Percentiles rank a stretch among this genome's conserved stretches.
Evolutionary conservation across 2,329 filamentous ascomycete species (phyloP).

Genomic region (Penicillium aurantiogriseum): DNA sequence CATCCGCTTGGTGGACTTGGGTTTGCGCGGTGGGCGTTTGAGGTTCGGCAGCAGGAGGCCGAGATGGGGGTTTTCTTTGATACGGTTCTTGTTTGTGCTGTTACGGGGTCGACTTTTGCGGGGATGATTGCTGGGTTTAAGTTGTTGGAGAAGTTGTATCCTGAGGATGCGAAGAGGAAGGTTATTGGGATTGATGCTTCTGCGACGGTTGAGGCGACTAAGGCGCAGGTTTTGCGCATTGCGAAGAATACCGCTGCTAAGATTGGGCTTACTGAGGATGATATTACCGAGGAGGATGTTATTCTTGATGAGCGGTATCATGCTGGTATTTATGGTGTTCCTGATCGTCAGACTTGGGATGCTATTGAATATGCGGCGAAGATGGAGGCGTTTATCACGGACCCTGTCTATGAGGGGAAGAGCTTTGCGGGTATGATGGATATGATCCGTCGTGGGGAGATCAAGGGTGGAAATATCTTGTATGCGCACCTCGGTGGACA

Average conservation of each 20-base stretch:
- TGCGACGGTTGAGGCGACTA: conserved; percentile 59
- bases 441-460: conserved; percentile 62
- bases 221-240: conserved; percentile 65
- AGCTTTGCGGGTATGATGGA: conserved; percentile 70
- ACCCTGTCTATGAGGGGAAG: conserved; percentile 76
- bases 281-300: conserved; percentile 63
- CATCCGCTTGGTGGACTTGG: conserved; percentile 69
- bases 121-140: conserved; percentile 74
- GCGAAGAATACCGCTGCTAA: conserved; percentile 61
- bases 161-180: conserved; percentile 45
- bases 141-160: conserved; percentile 54
- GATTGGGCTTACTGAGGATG: conserved; percentile 60
- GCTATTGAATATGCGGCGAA: conserved; percentile 67
- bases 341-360: conserved; percentile 63
- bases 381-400: conserved; percentile 71
- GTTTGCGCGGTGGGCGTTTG: conserved; percentile 69
- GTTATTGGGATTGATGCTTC: conserved; percentile 68
- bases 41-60: conserved; percentile 64
- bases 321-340: conserved; percentile 66
- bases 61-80: conserved; percentile 65
- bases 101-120: conserved; percentile 68
- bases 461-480: conserved; percentile 63
- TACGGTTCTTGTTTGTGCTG: conserved; percentile 66
- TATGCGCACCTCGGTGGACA: conserved; percentile 72
- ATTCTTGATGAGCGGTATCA: conserved; percentile 65